Evolutionary conservation across 2,329 filamentous ascomycete genomes (phyloP).

Genomic region (Aspergillus sp.): DNA sequence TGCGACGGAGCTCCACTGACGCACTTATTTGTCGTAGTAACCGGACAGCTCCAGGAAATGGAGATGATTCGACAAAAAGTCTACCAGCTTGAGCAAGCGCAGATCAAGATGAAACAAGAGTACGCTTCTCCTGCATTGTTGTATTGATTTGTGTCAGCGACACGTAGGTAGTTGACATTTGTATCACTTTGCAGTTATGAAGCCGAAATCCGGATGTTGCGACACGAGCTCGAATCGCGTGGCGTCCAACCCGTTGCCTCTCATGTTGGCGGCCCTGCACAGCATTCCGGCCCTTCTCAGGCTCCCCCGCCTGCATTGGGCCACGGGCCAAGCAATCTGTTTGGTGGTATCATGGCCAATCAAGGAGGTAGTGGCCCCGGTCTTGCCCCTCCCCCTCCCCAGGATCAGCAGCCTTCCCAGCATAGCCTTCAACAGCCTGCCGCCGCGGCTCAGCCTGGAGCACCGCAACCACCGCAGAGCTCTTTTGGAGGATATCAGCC

Average conservation of each 20-base stretch:
- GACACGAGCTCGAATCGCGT: slow-evolving; percentile 80
- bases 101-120: slow-evolving; percentile 89
- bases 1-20: slow-evolving; percentile 14
- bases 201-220: slow-evolving; percentile 82
- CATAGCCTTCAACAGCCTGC: slow-evolving; percentile 65
- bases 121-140: slow-evolving; percentile 52
- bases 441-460: slow-evolving; percentile 60
- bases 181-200: slow-evolving; percentile 71
- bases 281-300: slow-evolving; percentile 80
- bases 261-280: slow-evolving; percentile 72
- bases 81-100: slow-evolving; percentile 87
- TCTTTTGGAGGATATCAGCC: slow-evolving; percentile 73
- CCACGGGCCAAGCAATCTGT: slow-evolving; percentile 85
- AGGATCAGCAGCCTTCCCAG: slow-evolving; percentile 64
- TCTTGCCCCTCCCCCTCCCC: slow-evolving; percentile 74
- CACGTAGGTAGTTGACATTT: background rate
- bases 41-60: slow-evolving; percentile 90
- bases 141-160: background rate
- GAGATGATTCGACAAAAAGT: slow-evolving; percentile 93
- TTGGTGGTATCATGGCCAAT: slow-evolving; percentile 94
- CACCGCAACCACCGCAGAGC: slow-evolving; percentile 72
- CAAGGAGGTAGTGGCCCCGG: slow-evolving; percentile 82
- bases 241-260: slow-evolving; percentile 68
- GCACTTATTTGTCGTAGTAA: slow-evolving; percentile 61
- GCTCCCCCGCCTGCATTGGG: slow-evolving; percentile 84